Evolutionary conservation across 306 rosid genomes (phyloP).

Genomic region (Glycine tomentella): DNA sequence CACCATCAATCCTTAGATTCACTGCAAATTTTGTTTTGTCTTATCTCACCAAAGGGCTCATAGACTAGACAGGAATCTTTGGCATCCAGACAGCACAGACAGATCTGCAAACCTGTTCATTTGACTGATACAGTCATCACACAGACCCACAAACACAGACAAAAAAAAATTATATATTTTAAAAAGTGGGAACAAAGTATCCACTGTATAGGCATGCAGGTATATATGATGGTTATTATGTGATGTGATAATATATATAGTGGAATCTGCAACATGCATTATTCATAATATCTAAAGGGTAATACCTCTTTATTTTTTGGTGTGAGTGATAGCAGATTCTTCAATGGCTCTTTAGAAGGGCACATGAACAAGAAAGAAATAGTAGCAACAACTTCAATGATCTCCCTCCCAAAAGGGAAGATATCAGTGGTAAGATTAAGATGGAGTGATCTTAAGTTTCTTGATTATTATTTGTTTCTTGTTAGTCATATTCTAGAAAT

Average conservation of each 20-base stretch:
- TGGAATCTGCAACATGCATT: constrained; percentile 47
- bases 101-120: constrained; percentile 68
- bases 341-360: constrained; percentile 62
- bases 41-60: constrained; percentile 57
- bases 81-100: constrained; percentile 64
- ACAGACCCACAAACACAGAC: constrained; percentile 43
- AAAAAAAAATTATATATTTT: constrained; percentile 7
- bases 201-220: constrained; percentile 54
- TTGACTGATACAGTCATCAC: constrained; percentile 61
- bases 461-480: not conserved
- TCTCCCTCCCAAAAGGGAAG: constrained; percentile 52
- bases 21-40: constrained; percentile 67
- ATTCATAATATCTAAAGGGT: constrained; percentile 54
- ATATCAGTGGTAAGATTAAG: constrained; percentile 54
- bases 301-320: constrained; percentile 10
- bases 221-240: constrained; percentile 51
- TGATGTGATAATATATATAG: constrained; percentile 45
- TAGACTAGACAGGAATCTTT: constrained; percentile 75
- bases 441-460: not conserved
- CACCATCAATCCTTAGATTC: constrained; percentile 71
- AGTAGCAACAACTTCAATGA: constrained; percentile 44
- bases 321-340: constrained; percentile 64
- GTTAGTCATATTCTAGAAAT: not conserved
- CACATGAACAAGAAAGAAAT: constrained; percentile 54
- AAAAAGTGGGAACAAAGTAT: constrained; percentile 41